Percentiles rank a stretch among this genome's conserved stretches.
phyloP scores from a whole-genome alignment of 163 green algal genomes.

The Chlamydomonas reinhardtii region DNA sequence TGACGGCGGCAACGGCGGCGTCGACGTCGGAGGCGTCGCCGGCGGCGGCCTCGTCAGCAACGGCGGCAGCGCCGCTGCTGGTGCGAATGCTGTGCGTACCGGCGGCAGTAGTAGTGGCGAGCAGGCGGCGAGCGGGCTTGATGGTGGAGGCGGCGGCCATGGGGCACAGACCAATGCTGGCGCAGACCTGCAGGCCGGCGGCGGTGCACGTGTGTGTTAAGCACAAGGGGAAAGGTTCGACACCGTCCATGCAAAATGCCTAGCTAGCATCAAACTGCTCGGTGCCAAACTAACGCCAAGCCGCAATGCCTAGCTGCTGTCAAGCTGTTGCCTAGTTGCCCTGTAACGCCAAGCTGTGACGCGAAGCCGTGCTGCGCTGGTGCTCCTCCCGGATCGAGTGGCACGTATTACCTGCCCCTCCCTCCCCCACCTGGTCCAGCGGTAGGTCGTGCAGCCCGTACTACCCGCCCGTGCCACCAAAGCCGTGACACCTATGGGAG shows the following conservation, averaged over 20 bases:
- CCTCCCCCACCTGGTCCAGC: conserved; percentile 68
- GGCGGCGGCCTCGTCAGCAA: not conserved
- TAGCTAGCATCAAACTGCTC: too few species aligned
- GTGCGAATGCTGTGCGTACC: conserved; percentile 3
- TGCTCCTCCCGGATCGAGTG: too few species aligned
- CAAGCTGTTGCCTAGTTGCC: too few species aligned
- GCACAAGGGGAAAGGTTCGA: too few species aligned
- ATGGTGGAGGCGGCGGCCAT: not conserved
- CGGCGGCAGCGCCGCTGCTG: not conserved
- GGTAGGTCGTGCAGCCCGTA: conserved; percentile 77
- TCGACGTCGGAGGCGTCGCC: not conserved
- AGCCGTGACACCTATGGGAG: too few species aligned
- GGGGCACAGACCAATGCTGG: conserved; percentile 63
- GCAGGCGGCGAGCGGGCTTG: not conserved
- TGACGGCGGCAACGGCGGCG: not conserved
- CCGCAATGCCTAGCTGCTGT: too few species aligned
- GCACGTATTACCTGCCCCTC: too few species aligned
- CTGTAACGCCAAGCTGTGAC: too few species aligned
- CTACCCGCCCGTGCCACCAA: too few species aligned
- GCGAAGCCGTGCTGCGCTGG: too few species aligned
- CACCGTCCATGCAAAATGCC: too few species aligned
- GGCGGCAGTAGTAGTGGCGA: not conserved
- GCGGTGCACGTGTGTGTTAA: not conserved
- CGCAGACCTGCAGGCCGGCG: conserved; percentile 17
- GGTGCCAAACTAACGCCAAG: too few species aligned